A percentile compares a stretch with the other conserved stretches of the same genome.
Conservation (phyloP, 306 rosid genomes). For the Purshia tridentata region DNA sequence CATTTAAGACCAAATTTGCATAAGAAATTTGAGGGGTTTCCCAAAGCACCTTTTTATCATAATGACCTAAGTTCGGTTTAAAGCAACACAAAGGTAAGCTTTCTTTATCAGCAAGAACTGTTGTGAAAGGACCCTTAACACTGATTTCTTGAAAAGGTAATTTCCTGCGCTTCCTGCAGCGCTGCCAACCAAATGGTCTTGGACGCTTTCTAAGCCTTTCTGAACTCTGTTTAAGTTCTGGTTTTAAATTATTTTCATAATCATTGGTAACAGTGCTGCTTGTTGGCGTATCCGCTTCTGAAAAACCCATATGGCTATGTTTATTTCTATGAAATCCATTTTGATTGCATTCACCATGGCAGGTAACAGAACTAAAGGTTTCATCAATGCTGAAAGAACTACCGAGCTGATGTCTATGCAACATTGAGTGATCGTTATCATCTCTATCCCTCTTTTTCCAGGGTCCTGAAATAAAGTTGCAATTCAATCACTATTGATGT, state of each 20-base stretch:
- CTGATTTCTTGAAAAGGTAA: slow-evolving; percentile 32
- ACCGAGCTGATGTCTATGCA: slow-evolving; percentile 32
- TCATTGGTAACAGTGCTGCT: slow-evolving; percentile 11
- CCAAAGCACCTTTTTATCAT: slow-evolving; percentile 42
- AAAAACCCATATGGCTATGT: slow-evolving; percentile 24
- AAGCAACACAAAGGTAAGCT: slow-evolving; percentile 24
- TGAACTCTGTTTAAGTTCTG: slow-evolving; percentile 23
- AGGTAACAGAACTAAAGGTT: slow-evolving; percentile 27
- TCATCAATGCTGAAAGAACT: slow-evolving; percentile 28
- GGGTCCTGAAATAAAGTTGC: slow-evolving; percentile 41
- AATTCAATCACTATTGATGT: slow-evolving; percentile 15
- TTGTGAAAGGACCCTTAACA: slow-evolving; percentile 17
- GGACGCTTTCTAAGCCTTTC: slow-evolving; percentile 46
- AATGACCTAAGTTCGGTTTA: slow-evolving; percentile 22
- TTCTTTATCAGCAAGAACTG: slow-evolving; percentile 22
- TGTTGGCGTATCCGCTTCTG: slow-evolving; percentile 29
- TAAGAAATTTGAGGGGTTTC: not conserved
- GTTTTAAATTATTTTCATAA: slow-evolving; percentile 26
- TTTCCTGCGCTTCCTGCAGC: slow-evolving; percentile 47
- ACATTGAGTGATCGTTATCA: slow-evolving; percentile 25
- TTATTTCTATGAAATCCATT: slow-evolving; percentile 24
- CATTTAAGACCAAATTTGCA: not conserved
- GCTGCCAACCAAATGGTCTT: slow-evolving; percentile 78
- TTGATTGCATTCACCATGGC: slow-evolving; percentile 28
- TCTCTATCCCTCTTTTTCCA: slow-evolving; percentile 51